These are phyloP conservation scores for Bacidia rubella DNA, from an alignment of 495 filamentous ascomycete genomes.

Conservation along the genomic window DNA sequence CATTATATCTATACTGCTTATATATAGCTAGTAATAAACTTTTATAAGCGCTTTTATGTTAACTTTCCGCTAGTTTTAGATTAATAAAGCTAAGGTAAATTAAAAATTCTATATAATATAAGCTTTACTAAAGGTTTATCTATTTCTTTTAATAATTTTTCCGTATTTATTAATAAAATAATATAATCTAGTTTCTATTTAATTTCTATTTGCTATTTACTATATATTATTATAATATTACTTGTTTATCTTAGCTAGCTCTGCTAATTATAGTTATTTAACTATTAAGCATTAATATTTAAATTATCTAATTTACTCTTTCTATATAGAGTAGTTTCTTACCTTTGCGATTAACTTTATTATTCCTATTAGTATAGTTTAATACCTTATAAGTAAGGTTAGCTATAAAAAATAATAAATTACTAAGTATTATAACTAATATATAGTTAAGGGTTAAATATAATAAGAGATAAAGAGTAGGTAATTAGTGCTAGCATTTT, in stretches of 20 bases:
- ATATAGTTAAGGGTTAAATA: neutral
- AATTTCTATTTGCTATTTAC: neutral
- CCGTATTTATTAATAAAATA: neutral
- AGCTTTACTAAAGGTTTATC: neutral
- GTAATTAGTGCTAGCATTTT: too few relatives aligned
- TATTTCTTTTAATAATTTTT: neutral
- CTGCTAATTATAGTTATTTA: neutral
- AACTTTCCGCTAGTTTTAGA: neutral
- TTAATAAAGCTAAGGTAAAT: neutral
- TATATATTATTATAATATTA: neutral
- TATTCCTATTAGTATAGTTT: neutral
- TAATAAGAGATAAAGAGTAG: too few relatives aligned
- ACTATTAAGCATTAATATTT: neutral
- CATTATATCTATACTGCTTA: neutral
- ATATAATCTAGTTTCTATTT: neutral
- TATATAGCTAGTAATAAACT: neutral
- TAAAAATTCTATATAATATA: neutral
- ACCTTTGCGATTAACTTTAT: neutral
- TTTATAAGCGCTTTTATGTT: neutral
- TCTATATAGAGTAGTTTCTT: neutral
- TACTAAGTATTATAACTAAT: neutral
- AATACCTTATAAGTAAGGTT: neutral
- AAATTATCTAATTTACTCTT: neutral
- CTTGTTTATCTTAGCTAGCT: neutral
- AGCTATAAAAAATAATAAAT: neutral